Conservation (phyloP, 73 alveolate genomes). For the Blepharisma stoltei region DNA sequence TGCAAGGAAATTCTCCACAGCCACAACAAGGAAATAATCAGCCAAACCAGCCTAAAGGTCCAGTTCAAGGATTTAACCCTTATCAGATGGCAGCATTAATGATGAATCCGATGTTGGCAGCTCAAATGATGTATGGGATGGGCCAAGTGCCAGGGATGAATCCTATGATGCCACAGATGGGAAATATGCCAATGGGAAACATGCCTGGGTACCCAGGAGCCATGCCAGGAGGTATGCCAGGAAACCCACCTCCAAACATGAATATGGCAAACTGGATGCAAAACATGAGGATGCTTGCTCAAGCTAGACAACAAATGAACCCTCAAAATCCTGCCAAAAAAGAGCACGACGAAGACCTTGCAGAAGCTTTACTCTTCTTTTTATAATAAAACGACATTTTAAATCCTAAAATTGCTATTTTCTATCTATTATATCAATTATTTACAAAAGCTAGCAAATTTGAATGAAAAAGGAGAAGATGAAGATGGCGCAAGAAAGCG, state of each 20-base stretch:
- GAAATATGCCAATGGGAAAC: too few species aligned
- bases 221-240: constrained; percentile 38
- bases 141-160: neutral
- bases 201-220: constrained; percentile 10
- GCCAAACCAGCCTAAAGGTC: neutral
- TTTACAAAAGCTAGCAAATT: too few species aligned
- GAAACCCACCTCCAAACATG: too few species aligned
- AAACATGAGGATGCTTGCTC: constrained; percentile 12
- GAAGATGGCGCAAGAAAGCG: neutral
- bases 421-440: too few species aligned
- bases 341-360: constrained; percentile 26
- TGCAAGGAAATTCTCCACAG: constrained; percentile 5
- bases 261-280: neutral
- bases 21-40: neutral
- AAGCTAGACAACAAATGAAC: neutral
- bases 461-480: constrained; percentile 12
- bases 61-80: constrained; percentile 1
- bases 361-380: constrained; percentile 29
- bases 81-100: neutral
- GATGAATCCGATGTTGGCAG: constrained; percentile 1
- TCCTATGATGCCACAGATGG: neutral
- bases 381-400: too few species aligned
- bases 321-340: neutral
- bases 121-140: constrained; percentile 13
- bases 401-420: too few species aligned